A percentile compares a stretch with the other conserved stretches of the same genome.
phyloP scores from a whole-genome alignment of 2,329 filamentous ascomycete species.

The Monilinia aucupariae region DNA sequence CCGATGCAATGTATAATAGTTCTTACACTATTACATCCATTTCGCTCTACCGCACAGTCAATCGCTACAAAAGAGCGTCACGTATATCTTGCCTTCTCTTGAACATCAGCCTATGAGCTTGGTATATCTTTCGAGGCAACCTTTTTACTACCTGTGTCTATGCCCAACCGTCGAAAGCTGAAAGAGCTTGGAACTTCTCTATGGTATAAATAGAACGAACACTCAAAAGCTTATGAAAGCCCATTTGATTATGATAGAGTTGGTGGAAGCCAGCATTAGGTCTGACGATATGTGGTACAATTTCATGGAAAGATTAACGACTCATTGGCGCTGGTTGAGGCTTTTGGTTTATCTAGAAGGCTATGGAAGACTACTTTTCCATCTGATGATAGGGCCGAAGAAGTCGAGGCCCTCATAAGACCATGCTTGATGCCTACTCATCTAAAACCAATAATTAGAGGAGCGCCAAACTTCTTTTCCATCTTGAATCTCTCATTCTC shows the following conservation, averaged over 20 bases:
- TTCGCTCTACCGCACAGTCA: neutral
- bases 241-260: neutral
- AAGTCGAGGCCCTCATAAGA: neutral
- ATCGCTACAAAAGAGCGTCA: neutral
- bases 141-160: neutral
- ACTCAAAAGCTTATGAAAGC: neutral
- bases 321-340: too few species aligned
- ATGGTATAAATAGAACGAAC: neutral
- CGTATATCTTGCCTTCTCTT: neutral
- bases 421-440: neutral
- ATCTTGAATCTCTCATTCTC: neutral
- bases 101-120: neutral
- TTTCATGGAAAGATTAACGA: neutral
- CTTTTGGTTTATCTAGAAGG: neutral
- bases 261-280: neutral
- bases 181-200: neutral
- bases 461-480: neutral
- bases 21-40: neutral
- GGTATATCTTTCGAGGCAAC: neutral
- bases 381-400: neutral
- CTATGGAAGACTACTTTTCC: neutral
- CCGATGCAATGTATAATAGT: neutral
- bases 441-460: neutral
- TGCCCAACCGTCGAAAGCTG: neutral
- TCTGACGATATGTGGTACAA: neutral